Percentiles rank a stretch among this genome's conserved stretches.
These are phyloP conservation scores for Saturnispora galanensis DNA, from an alignment of 805 yeast species.

Conservation along the genomic window DNA sequence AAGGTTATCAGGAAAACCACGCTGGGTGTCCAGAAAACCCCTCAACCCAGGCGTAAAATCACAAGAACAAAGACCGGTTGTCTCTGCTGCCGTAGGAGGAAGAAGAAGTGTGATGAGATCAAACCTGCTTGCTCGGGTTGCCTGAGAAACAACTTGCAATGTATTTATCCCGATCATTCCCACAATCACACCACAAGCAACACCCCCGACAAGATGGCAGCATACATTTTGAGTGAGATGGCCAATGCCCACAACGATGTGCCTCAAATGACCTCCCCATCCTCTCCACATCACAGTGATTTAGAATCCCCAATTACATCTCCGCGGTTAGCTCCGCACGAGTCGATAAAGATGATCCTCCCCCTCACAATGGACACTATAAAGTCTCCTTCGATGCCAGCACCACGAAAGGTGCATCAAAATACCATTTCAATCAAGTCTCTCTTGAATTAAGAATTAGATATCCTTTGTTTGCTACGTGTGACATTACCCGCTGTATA, in stretches of 20 bases:
- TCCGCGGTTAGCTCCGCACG: constrained; percentile 17
- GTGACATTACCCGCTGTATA: background rate
- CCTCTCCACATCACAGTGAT: constrained; percentile 13
- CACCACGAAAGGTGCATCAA: background rate
- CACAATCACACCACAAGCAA: background rate
- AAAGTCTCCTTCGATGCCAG: background rate
- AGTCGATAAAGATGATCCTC: constrained; percentile 6
- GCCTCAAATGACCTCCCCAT: constrained; percentile 9
- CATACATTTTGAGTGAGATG: constrained; percentile 7
- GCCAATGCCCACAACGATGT: background rate
- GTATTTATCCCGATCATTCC: constrained; percentile 24
- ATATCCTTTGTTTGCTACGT: background rate
- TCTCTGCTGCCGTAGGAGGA: constrained; percentile 29
- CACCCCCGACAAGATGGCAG: constrained; percentile 6
- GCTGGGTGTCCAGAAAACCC: background rate
- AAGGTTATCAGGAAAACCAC: constrained; percentile 1
- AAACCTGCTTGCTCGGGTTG: constrained; percentile 30
- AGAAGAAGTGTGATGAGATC: constrained; percentile 31
- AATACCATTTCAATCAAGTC: constrained; percentile 8
- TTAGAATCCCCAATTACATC: constrained; percentile 22
- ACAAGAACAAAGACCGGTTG: constrained; percentile 31
- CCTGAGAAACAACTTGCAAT: constrained; percentile 24
- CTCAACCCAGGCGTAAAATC: constrained; percentile 16
- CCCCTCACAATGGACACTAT: constrained; percentile 7
- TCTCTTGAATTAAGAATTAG: constrained; percentile 1